Evolutionary conservation across 2,329 filamentous ascomycete genomes (phyloP), one percentile per base, ranked within the genome.

Genomic region (Fusarium sp.): DNA sequence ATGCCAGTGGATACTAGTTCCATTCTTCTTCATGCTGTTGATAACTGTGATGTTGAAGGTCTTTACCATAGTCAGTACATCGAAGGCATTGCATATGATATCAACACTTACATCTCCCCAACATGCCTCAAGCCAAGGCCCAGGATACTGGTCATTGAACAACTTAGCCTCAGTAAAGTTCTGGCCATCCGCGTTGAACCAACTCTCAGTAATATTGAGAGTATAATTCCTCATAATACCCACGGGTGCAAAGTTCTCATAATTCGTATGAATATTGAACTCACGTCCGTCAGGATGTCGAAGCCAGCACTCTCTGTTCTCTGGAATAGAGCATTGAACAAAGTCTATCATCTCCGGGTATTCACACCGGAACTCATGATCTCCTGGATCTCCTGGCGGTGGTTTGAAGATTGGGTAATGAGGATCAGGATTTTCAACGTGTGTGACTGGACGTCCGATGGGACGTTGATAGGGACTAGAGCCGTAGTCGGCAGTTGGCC

Each of bases 241-340:
- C 1, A 55, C 11, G 0, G 75, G 75, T 6, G 66, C 54, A 42
- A 54, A 46, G 4, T 70, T 55, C 35, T 77, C 75, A 26, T 77
- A 77, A 9, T 77, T 52, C 1, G 75, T 77, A 15, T 67, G 54
- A 8, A 77, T 76, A 21, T 76, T 71, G 44, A 68, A 76, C 50
- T 74, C 55, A 3, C 59, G 23, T 5, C 67, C 73, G 8, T 72
- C 50, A 8, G 46, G 28, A 20, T 74, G 69, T 31, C 62, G 44
- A 5, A 77, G 74, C 75, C 75, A 77, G 26, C 75, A 77, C 11
- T 59, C 61, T 48, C 74, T 56, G 16, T 77, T 68, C 5, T 73
- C 60, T 0, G 71, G n/a, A 1, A 62, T 74, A 0, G 73, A 76
- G 33, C 75, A 77, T 12, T 58, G 37, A 8, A 63, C 48, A 44